A percentile compares a stretch with the other conserved stretches of the same genome.
Conservation (phyloP, 805 yeast species). For the Ogataea populi-albae region DNA sequence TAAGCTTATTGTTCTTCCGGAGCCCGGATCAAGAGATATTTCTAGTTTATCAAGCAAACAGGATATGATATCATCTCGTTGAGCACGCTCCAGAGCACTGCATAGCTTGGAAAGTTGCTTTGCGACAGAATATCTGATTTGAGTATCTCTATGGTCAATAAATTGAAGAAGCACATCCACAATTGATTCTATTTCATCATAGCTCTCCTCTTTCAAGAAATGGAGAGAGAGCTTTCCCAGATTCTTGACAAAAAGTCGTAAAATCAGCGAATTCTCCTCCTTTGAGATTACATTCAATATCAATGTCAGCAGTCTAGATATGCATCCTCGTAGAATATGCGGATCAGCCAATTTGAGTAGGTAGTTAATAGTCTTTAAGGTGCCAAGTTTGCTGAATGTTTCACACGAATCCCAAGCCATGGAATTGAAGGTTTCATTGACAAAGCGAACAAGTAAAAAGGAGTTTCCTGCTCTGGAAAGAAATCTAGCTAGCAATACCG, state of each 20-base stretch:
- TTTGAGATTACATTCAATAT: conserved; percentile 16
- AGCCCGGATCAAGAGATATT: conserved; percentile 15
- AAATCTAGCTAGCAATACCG: conserved; percentile 50
- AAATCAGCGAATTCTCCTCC: conserved; percentile 7
- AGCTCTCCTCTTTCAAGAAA: conserved; percentile 26
- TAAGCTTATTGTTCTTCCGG: neutral
- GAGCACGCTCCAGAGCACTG: conserved; percentile 28
- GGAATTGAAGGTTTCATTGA: conserved; percentile 18
- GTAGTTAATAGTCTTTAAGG: conserved; percentile 22
- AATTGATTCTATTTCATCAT: conserved; percentile 44
- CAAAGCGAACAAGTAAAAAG: conserved; percentile 28
- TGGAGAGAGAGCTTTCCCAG: conserved; percentile 40
- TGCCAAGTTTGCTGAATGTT: conserved; percentile 17
- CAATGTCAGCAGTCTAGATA: conserved; percentile 16
- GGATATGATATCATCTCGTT: conserved; percentile 41
- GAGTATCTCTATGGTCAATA: conserved; percentile 48
- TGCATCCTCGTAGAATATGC: conserved; percentile 3
- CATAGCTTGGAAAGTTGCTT: conserved; percentile 58
- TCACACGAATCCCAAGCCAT: conserved; percentile 16
- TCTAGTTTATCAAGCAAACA: conserved; percentile 36
- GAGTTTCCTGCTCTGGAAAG: conserved; percentile 46
- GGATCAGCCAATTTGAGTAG: conserved; percentile 20
- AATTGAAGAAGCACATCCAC: conserved; percentile 45
- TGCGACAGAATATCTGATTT: conserved; percentile 62
- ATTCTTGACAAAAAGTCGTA: conserved; percentile 30